Conservation (phyloP, 208 protist genomes). For the Zelonia costaricensis region DNA sequence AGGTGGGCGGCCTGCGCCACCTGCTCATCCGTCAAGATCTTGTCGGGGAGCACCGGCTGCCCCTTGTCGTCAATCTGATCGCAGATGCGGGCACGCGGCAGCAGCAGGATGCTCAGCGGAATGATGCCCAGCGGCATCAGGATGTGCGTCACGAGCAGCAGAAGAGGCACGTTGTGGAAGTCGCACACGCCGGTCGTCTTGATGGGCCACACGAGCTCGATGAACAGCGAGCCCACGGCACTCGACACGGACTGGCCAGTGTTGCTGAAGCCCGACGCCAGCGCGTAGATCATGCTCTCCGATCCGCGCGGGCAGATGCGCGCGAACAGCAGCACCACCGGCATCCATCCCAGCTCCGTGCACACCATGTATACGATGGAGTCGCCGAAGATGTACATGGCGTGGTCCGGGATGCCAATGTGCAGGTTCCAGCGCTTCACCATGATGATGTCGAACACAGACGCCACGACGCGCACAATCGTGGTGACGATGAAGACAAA, state of each 20-base stretch:
- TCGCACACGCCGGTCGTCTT: constrained; percentile 38
- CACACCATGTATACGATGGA: constrained; percentile 59
- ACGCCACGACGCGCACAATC: constrained; percentile 35
- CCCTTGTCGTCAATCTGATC: constrained; percentile 52
- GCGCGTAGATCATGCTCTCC: constrained; percentile 70
- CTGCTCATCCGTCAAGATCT: too few species aligned
- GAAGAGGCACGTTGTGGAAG: constrained; percentile 48
- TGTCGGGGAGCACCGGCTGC: constrained; percentile 25
- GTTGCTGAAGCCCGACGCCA: constrained; percentile 71
- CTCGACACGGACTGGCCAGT: constrained; percentile 43
- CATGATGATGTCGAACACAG: constrained; percentile 67
- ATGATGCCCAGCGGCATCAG: constrained; percentile 39
- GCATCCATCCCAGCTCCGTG: constrained; percentile 67
- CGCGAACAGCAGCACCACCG: constrained; percentile 65
- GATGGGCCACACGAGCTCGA: constrained; percentile 49
- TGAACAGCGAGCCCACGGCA: constrained; percentile 50
- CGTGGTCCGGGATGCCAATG: constrained; percentile 46
- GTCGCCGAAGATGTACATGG: constrained; percentile 72
- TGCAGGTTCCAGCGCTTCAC: constrained; percentile 65
- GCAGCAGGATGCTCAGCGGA: constrained; percentile 62
- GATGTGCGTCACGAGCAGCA: constrained; percentile 57
- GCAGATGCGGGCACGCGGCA: constrained; percentile 60
- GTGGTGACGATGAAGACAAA: constrained; percentile 50
- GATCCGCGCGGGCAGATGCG: constrained; percentile 69
- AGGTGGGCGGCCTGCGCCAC: too few species aligned